Evolutionary conservation across 2,329 filamentous ascomycete species (phyloP).

Genomic region (Tolypocladium nubicola): DNA sequence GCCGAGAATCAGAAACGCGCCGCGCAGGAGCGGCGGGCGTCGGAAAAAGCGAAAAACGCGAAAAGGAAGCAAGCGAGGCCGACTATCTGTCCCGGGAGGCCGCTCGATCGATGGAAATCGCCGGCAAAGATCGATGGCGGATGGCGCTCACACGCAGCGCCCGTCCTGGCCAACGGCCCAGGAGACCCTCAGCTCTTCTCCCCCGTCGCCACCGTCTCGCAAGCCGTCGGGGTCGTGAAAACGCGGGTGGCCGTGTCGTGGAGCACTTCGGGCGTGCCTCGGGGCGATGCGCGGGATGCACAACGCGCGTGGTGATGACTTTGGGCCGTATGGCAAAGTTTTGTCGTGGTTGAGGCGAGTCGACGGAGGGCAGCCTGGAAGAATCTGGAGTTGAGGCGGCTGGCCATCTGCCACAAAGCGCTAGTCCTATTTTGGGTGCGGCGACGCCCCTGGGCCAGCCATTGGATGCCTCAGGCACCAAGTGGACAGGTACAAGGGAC

Average conservation of each 20-base stretch:
- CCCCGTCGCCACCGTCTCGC: constrained; percentile 34
- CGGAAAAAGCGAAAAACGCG: constrained; percentile 11
- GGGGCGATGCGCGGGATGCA: constrained; percentile 30
- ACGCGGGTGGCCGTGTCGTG: constrained; percentile 24
- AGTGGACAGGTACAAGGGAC: neutral
- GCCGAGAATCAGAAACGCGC: constrained; percentile 7
- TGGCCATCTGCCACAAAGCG: constrained; percentile 17
- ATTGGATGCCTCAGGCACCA: constrained; percentile 15
- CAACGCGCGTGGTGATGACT: constrained; percentile 43
- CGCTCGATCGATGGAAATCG: constrained; percentile 21
- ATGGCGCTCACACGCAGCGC: constrained; percentile 32
- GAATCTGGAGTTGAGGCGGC: constrained; percentile 32
- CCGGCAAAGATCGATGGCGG: constrained; percentile 20
- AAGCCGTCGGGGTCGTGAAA: constrained; percentile 23
- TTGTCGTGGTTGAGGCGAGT: constrained; percentile 33
- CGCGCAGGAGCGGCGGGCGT: constrained; percentile 6
- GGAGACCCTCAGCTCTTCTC: constrained; percentile 34
- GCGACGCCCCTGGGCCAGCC: constrained; percentile 7
- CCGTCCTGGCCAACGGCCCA: constrained; percentile 35
- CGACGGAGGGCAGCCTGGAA: constrained; percentile 27
- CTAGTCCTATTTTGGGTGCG: constrained; percentile 21
- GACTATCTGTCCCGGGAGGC: constrained; percentile 12
- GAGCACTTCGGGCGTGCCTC: constrained; percentile 14
- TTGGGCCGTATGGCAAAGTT: constrained; percentile 25
- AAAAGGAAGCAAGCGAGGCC: constrained; percentile 9